Evolutionary conservation across 805 yeast species (phyloP).

Genomic region (Metschnikowia continentalis): DNA sequence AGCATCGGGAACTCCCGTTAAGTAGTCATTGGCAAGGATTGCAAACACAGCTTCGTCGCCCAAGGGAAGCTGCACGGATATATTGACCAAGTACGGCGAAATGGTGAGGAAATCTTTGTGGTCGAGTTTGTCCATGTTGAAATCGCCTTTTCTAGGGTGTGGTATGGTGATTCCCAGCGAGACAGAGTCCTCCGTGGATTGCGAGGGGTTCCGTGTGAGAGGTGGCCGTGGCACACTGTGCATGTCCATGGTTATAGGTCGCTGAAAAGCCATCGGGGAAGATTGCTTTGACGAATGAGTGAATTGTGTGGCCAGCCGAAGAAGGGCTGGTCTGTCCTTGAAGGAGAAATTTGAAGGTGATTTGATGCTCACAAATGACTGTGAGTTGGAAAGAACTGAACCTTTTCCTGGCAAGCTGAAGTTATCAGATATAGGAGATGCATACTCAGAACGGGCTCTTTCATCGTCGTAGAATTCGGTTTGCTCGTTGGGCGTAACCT

Average conservation of each 20-base stretch:
- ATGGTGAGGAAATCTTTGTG: neutral
- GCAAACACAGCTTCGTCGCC: constrained; percentile 44
- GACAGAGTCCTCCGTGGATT: constrained; percentile 32
- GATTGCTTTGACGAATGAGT: constrained; percentile 19
- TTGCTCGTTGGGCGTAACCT: neutral
- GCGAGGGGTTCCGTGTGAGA: constrained; percentile 32
- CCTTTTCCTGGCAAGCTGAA: constrained; percentile 2
- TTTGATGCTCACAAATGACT: constrained; percentile 1
- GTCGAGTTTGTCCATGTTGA: constrained; percentile 13
- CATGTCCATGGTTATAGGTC: constrained; percentile 9
- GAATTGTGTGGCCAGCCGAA: constrained; percentile 11
- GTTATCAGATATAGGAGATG: constrained; percentile 2
- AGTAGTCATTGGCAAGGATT: constrained; percentile 46
- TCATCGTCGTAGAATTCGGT: constrained; percentile 1
- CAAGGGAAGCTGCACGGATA: constrained; percentile 39
- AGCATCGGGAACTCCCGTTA: constrained; percentile 44
- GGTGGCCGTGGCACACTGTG: constrained; percentile 21
- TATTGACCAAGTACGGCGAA: constrained; percentile 31
- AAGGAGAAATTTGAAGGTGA: constrained; percentile 3
- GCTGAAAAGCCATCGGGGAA: constrained; percentile 16
- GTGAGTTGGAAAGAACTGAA: neutral
- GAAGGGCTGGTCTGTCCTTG: constrained; percentile 11
- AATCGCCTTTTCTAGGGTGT: constrained; percentile 3
- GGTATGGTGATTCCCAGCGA: constrained; percentile 11
- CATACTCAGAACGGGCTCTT: neutral